Conservation (phyloP, 2,329 filamentous ascomycete species). For the Apiospora phragmitis region DNA sequence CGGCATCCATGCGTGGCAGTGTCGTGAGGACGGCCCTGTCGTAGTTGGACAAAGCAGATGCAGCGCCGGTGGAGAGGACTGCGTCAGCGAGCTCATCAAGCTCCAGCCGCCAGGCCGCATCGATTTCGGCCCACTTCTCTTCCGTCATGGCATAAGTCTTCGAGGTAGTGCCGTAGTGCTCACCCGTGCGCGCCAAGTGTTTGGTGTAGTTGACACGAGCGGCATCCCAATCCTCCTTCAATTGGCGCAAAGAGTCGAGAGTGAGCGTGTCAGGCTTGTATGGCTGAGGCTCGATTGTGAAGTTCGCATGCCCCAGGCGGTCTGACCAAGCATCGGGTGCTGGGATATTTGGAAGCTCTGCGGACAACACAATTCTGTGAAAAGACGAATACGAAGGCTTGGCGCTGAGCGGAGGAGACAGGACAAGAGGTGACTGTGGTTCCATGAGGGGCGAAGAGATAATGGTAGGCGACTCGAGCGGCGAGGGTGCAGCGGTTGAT, state of each 20-base stretch:
- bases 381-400: slow-evolving; percentile 80
- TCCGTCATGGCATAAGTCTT: slow-evolving; percentile 85
- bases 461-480: slow-evolving; percentile 82
- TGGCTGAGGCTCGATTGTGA: slow-evolving; percentile 80
- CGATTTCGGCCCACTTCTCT: slow-evolving; percentile 83
- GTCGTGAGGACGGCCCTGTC: slow-evolving; percentile 61
- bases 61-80: slow-evolving; percentile 42
- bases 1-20: slow-evolving; percentile 69
- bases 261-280: slow-evolving; percentile 69
- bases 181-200: slow-evolving; percentile 82
- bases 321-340: slow-evolving; percentile 81
- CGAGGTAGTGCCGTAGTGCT: slow-evolving; percentile 88
- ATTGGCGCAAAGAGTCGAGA: slow-evolving; percentile 55
- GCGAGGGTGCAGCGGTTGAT: slow-evolving; percentile 62
- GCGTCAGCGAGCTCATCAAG: slow-evolving; percentile 65
- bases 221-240: slow-evolving; percentile 78
- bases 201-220: slow-evolving; percentile 87
- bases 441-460: slow-evolving; percentile 55
- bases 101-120: slow-evolving; percentile 70
- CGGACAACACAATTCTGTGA: slow-evolving; percentile 42
- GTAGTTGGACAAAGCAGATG: slow-evolving; percentile 43
- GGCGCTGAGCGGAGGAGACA: slow-evolving; percentile 74
- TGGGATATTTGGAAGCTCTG: slow-evolving; percentile 49
- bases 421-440: slow-evolving; percentile 38
- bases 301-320: slow-evolving; percentile 89